Evolutionary conservation across 441 rosid genomes (phyloP).

Genomic region (Gossypium davidsonii): DNA sequence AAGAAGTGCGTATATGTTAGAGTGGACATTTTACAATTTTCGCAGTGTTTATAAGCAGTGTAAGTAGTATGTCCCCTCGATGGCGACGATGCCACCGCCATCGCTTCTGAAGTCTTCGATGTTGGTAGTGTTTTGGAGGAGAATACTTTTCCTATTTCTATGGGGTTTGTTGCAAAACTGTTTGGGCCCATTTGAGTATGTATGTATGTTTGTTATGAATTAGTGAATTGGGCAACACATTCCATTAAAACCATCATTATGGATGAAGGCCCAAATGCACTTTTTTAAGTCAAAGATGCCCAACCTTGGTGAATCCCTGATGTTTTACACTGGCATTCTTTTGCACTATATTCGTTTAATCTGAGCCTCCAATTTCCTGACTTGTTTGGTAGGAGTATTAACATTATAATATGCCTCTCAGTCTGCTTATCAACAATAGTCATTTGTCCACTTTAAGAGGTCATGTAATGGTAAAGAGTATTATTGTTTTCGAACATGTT

Average conservation of each 20-base stretch:
- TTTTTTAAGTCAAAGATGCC: background rate
- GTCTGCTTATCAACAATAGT: too few relatives aligned
- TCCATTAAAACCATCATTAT: background rate
- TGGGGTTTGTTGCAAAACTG: background rate
- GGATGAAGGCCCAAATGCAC: background rate
- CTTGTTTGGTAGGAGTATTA: too few relatives aligned
- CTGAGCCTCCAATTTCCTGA: too few relatives aligned
- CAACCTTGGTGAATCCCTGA: too few relatives aligned
- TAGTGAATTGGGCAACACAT: background rate
- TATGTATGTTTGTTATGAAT: background rate
- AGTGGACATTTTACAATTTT: constrained; percentile 2
- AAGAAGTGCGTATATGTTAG: constrained; percentile 6
- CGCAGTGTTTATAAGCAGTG: constrained; percentile 8
- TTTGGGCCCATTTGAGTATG: background rate
- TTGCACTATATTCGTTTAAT: too few relatives aligned
- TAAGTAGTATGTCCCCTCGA: background rate
- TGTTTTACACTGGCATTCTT: too few relatives aligned
- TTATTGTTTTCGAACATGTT: too few relatives aligned
- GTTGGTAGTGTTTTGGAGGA: background rate
- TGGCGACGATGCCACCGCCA: background rate
- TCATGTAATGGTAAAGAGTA: too few relatives aligned
- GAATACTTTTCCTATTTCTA: background rate
- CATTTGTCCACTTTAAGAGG: too few relatives aligned
- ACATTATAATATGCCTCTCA: too few relatives aligned
- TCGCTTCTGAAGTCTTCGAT: background rate